Conservation (phyloP, 106 monocot genomes). For the Dioscorea zingiberensis region DNA sequence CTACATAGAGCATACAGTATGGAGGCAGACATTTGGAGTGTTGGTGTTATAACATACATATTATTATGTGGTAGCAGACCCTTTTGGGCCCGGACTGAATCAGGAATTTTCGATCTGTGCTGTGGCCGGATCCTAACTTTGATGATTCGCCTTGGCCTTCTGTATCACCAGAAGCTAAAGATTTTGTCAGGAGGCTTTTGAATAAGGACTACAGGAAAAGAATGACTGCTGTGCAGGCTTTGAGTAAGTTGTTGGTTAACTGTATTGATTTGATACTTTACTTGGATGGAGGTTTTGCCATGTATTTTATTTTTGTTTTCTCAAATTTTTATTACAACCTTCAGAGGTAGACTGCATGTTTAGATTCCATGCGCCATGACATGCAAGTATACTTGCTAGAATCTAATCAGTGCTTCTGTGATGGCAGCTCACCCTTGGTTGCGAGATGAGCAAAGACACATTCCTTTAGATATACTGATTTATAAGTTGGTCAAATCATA, state of each 20-base stretch:
- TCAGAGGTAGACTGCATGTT: too few relatives aligned
- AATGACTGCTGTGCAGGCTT: slow-evolving; percentile 91
- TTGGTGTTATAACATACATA: slow-evolving; percentile 95
- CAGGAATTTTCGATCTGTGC: slow-evolving; percentile 87
- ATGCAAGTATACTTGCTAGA: neutral
- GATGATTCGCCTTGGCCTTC: slow-evolving; percentile 83
- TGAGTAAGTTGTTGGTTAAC: slow-evolving; percentile 42
- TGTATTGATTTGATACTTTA: neutral
- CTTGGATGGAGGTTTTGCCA: neutral
- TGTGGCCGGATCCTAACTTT: slow-evolving; percentile 90
- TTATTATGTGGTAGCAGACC: slow-evolving; percentile 92
- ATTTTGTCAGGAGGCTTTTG: slow-evolving; percentile 84
- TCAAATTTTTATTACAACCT: too few relatives aligned
- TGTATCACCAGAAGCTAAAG: slow-evolving; percentile 71
- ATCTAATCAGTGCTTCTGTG: slow-evolving; percentile 1
- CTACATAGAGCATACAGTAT: slow-evolving; percentile 82
- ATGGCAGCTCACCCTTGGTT: slow-evolving; percentile 89
- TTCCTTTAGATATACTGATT: slow-evolving; percentile 66
- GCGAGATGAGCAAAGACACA: slow-evolving; percentile 34
- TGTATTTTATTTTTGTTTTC: neutral
- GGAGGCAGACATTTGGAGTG: slow-evolving; percentile 94
- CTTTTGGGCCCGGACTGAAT: slow-evolving; percentile 94
- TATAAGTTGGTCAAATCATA: slow-evolving; percentile 73
- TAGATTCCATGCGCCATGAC: too few relatives aligned
- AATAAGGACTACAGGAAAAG: slow-evolving; percentile 97